These are phyloP conservation scores for Neurospora sublineolata DNA, from an alignment of 495 filamentous ascomycete genomes.

Conservation along the genomic window DNA sequence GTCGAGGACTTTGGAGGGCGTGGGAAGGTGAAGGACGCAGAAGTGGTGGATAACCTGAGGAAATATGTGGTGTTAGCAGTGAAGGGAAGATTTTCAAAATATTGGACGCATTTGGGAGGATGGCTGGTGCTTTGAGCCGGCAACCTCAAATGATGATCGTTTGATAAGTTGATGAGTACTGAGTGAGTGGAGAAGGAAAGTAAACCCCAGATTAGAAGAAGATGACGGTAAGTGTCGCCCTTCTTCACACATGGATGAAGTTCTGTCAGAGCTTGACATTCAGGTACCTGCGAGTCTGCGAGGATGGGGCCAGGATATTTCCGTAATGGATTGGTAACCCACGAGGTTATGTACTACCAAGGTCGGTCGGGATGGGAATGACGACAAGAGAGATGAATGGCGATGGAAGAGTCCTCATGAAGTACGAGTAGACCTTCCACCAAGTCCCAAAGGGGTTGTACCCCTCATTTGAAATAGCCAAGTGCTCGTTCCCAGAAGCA, in stretches of 20 bases:
- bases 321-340: background rate
- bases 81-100: background rate
- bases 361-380: background rate
- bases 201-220: slow-evolving; percentile 12
- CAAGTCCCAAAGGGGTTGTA: background rate
- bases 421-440: background rate
- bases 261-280: background rate
- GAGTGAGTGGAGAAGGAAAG: background rate
- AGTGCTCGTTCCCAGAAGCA: background rate
- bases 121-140: background rate
- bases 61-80: background rate
- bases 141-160: background rate
- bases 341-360: background rate
- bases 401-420: background rate
- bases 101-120: background rate
- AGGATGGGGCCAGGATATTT: slow-evolving; percentile 3
- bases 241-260: too few relatives aligned
- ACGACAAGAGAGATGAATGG: background rate
- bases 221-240: background rate
- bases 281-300: slow-evolving; percentile 8
- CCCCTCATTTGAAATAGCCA: background rate
- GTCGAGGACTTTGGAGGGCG: background rate
- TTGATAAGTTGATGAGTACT: background rate
- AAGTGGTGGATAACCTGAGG: background rate
- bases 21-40: background rate